Percentiles rank a stretch among this genome's conserved stretches.
phyloP scores from a whole-genome alignment of 495 filamentous ascomycete genomes.

The Talaromyces thailandensis region DNA sequence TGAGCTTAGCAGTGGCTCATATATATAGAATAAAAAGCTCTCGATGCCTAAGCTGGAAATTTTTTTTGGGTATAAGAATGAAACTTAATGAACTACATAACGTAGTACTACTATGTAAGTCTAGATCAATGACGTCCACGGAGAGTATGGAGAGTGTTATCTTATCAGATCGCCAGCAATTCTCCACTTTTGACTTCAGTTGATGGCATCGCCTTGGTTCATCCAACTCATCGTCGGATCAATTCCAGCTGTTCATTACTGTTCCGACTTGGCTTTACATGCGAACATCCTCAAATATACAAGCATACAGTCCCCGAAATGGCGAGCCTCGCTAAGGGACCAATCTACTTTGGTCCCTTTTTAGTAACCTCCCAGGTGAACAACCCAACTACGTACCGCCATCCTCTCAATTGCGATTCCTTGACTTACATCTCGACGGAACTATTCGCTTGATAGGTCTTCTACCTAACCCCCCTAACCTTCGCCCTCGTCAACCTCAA shows the following conservation, averaged over 20 bases:
- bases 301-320: background rate
- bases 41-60: too few species aligned
- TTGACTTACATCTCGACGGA: background rate
- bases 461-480: constrained; percentile 67
- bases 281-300: background rate
- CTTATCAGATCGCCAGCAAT: background rate
- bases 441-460: constrained; percentile 48
- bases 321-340: constrained; percentile 20
- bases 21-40: too few species aligned
- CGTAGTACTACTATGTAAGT: too few species aligned
- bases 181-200: background rate
- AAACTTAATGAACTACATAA: background rate
- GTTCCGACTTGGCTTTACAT: background rate
- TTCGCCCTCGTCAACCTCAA: constrained; percentile 92
- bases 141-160: too few species aligned
- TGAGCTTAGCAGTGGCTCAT: background rate
- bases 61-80: too few species aligned
- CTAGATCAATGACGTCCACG: too few species aligned
- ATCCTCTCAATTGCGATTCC: background rate
- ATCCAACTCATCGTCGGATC: background rate
- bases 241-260: too few species aligned
- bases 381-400: background rate
- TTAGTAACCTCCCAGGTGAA: constrained; percentile 36
- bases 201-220: background rate
- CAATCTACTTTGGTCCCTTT: constrained; percentile 39